phyloP scores from a whole-genome alignment of 345 rosid species.

The Salix udensis region DNA sequence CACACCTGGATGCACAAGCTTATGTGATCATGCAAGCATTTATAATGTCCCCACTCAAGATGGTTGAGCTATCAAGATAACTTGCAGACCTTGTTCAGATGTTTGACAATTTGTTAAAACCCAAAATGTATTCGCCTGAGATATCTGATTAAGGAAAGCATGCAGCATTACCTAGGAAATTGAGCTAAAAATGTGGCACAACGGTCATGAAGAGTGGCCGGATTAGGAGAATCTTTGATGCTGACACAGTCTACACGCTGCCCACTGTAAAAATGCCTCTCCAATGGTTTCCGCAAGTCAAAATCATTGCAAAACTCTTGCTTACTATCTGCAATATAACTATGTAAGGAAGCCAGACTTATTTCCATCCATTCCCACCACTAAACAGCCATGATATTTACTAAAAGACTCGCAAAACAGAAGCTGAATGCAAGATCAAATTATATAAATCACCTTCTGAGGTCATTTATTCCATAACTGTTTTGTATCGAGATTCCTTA shows the following conservation, averaged over 20 bases:
- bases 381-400: background rate
- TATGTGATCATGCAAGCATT: background rate
- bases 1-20: background rate
- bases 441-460: background rate
- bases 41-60: background rate
- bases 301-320: conserved; percentile 72
- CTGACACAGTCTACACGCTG: conserved; percentile 69
- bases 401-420: background rate
- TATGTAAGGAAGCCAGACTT: background rate
- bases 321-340: conserved; percentile 50
- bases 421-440: background rate
- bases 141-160: conserved; percentile 6
- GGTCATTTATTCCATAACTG: background rate
- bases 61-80: background rate
- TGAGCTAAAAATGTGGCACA: conserved; percentile 62
- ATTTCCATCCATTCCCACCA: background rate
- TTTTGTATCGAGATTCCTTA: background rate
- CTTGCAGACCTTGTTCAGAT: background rate
- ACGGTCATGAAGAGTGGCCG: conserved; percentile 46
- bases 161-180: conserved; percentile 47
- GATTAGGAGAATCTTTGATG: conserved; percentile 52
- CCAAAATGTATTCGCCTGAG: background rate
- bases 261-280: conserved; percentile 58
- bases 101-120: background rate
- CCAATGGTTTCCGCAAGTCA: conserved; percentile 92